Conservation (phyloP, 2,329 filamentous ascomycete genomes). For the Shiraia sp. region DNA sequence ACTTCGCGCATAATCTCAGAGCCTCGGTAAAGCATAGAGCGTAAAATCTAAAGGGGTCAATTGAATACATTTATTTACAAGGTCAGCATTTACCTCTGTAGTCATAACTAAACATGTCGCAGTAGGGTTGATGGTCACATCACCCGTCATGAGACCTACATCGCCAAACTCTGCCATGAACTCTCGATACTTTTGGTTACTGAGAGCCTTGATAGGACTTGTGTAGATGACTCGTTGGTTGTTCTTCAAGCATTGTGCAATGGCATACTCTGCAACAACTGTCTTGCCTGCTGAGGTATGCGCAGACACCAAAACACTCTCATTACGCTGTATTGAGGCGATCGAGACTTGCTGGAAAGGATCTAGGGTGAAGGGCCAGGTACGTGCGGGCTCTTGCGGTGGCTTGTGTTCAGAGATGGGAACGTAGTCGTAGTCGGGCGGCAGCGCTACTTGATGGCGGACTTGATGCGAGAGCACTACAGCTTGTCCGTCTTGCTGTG, state of each 20-base stretch:
- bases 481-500: conserved; percentile 65
- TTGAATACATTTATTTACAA: neutral
- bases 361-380: conserved; percentile 88
- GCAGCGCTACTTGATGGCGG: conserved; percentile 94
- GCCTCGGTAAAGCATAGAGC: conserved; percentile 96
- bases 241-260: conserved; percentile 94
- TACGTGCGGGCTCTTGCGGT: conserved; percentile 80
- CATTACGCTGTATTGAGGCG: conserved; percentile 90
- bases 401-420: conserved; percentile 95
- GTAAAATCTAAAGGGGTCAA: conserved; percentile 70
- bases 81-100: conserved; percentile 64
- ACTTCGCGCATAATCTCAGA: conserved; percentile 99
- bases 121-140: conserved; percentile 98
- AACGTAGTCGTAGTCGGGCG: conserved; percentile 90
- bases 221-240: conserved; percentile 99
- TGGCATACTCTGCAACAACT: conserved; percentile 96
- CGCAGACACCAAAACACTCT: conserved; percentile 94
- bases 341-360: conserved; percentile 97
- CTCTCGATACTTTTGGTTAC: conserved; percentile 98
- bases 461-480: conserved; percentile 95
- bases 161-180: conserved; percentile 96
- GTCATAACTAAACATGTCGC: conserved; percentile 99
- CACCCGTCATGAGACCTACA: conserved; percentile 96
- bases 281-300: conserved; percentile 98
- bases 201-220: conserved; percentile 97